Evolutionary conservation across 2,329 filamentous ascomycete genomes (phyloP).

Genomic region (Hypoxylon sp.): DNA sequence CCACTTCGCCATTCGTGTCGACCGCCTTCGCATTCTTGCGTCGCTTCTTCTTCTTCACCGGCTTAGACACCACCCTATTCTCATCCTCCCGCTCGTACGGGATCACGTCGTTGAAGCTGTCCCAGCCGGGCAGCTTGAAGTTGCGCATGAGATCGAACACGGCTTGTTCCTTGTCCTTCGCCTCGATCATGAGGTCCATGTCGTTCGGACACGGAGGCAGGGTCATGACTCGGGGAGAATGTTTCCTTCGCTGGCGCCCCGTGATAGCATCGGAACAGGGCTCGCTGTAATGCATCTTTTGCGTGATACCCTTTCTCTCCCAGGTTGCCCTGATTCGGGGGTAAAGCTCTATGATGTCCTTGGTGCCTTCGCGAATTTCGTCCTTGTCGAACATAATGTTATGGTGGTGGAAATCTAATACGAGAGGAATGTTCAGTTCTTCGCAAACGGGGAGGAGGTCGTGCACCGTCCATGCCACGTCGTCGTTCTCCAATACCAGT

Average conservation of each 20-base stretch:
- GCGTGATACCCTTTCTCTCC: slow-evolving; percentile 85
- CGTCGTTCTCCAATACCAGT: slow-evolving; percentile 93
- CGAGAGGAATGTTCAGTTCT: slow-evolving; percentile 92
- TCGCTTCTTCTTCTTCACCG: slow-evolving; percentile 63
- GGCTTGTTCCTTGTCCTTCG: slow-evolving; percentile 97
- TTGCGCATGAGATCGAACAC: slow-evolving; percentile 94
- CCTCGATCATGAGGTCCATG: slow-evolving; percentile 99
- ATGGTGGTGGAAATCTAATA: slow-evolving; percentile 95
- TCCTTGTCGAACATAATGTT: slow-evolving; percentile 88
- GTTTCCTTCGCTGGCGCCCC: slow-evolving; percentile 83
- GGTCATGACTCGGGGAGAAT: slow-evolving; percentile 82
- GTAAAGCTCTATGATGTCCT: slow-evolving; percentile 81
- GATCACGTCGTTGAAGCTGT: slow-evolving; percentile 81
- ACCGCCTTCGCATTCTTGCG: slow-evolving; percentile 56
- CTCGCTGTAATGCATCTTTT: slow-evolving; percentile 98
- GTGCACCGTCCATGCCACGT: slow-evolving; percentile 92
- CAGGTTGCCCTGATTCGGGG: slow-evolving; percentile 87
- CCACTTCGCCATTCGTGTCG: slow-evolving; percentile 54
- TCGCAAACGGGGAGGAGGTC: slow-evolving; percentile 92
- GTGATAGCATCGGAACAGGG: slow-evolving; percentile 83
- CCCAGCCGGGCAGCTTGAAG: slow-evolving; percentile 85
- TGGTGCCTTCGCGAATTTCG: slow-evolving; percentile 84
- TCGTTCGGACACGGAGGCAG: slow-evolving; percentile 85
- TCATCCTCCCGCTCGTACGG: slow-evolving; percentile 85
- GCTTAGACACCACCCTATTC: slow-evolving; percentile 69